Base-by-base conservation (phyloP, 2,329 filamentous ascomycete species). In the Zymoseptoria ardabiliae region DNA sequence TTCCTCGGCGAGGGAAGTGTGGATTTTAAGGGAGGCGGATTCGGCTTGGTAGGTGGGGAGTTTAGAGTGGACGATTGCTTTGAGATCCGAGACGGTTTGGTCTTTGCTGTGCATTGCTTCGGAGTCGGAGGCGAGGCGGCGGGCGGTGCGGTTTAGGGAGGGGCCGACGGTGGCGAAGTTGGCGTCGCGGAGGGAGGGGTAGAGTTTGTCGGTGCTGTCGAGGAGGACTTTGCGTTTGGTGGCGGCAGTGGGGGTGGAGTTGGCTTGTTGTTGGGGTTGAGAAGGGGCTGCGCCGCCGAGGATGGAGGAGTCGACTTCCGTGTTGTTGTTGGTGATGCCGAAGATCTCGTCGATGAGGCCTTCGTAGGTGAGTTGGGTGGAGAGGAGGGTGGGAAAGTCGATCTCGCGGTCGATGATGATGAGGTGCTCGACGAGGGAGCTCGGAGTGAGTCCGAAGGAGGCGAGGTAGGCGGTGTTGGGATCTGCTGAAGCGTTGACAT, bases 291-390 rank as follows among this genome's bases (percentile, higher is more conserved):
- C 81, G n/a, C 83, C 82, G 10, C 93, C 93, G 9, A 97, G 85
- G 61, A 97, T 85, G 1, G 91, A 91, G 2, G 91, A 90, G 71
- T 97, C 93, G 21, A 97, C 86, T 71, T 97, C 94, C 45, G 90
- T 87, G 72, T 96, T 91, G 70, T 95, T 97, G 70, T 97, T 89
- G 65, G 90, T 85, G 62, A 99, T 96, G 30, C 89, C 87, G 71
- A 96, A 95, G 17, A 94, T 82, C 72, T 99, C 94, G 70, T 99
- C 95, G 57, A 99, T 88, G 23, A 99, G 80, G 3, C 94, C 94
- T 76, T 99, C 93, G 70, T 99, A 99, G 1, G 94, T 99, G 62
- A 99, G 79, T 72, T 99, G 94, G 0, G 93, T 97, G 57, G 99
- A 85, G 17, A 99, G 81, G 0, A 89, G 88, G 0, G 94, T 97